Conservation (phyloP, 257 asterid species). For the Sherardia arvensis region DNA sequence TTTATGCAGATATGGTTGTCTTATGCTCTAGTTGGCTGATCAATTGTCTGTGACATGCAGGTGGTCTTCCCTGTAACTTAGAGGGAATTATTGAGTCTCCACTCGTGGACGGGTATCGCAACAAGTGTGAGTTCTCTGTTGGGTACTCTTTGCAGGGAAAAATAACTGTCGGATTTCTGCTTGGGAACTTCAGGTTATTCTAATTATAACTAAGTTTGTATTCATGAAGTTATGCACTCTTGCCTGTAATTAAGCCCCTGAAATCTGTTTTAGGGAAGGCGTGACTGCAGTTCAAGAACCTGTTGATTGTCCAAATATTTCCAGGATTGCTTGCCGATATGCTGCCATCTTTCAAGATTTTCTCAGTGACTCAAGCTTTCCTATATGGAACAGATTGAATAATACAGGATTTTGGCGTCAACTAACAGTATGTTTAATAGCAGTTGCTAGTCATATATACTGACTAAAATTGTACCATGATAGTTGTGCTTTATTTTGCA, state of each 20-base stretch:
- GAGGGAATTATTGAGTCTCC: slow-evolving; percentile 87
- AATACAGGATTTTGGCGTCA: slow-evolving; percentile 99
- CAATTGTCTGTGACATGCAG: slow-evolving; percentile 34
- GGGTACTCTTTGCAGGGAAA: slow-evolving; percentile 84
- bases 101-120: slow-evolving; percentile 74
- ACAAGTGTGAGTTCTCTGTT: slow-evolving; percentile 95
- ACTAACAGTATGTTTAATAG: slow-evolving; percentile 52
- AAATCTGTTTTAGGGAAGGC: slow-evolving; percentile 64
- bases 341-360: slow-evolving; percentile 76
- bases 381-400: slow-evolving; percentile 90
- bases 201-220: neutral
- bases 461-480: neutral
- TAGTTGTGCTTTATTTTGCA: slow-evolving; percentile 4
- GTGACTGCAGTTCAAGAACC: slow-evolving; percentile 98
- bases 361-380: slow-evolving; percentile 55
- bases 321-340: slow-evolving; percentile 62
- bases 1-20: neutral
- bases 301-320: slow-evolving; percentile 76
- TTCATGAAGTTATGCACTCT: slow-evolving; percentile 1
- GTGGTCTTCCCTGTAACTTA: slow-evolving; percentile 91
- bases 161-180: slow-evolving; percentile 79
- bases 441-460: neutral
- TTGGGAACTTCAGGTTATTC: slow-evolving; percentile 89
- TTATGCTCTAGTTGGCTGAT: slow-evolving; percentile 12
- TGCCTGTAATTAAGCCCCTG: slow-evolving; percentile 9